Base-by-base conservation (phyloP, 2,329 filamentous ascomycete genomes). In the Myriosclerotinia duriaeana region DNA sequence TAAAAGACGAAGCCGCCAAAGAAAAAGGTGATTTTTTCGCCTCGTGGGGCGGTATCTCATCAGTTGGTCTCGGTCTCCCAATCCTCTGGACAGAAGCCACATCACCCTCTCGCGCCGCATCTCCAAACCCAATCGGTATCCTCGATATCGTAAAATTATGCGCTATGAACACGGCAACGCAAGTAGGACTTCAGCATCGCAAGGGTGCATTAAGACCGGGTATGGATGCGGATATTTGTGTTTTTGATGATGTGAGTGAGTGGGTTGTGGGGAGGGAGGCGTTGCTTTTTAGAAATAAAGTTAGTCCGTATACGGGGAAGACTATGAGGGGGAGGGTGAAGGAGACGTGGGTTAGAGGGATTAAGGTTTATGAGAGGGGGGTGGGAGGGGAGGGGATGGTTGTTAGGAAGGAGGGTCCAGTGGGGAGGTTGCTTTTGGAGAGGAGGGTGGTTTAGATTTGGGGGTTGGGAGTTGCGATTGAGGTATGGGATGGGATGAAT, bases 11-110 rank as follows among this genome's bases (percentile, higher is more conserved):
- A 34, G 77, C 79, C 12, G 74, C 78, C 1, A 76, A 78, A 48
- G 78, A 80, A 30, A 78, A 79, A 34, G 95, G 95, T 48, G 92
- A 98, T 79, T 98, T 99, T 83, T 95, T 98, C 79, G 87, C 90
- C 5, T 93, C 93, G 0, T 99, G 95, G 95, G 95, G 95, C 64
- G 95, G 95, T 17, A 97, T 99, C 74, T 94, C 91, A 5, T 95
- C 91, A 5, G 94, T 99, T 22, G 95, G 95, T 0, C 85, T 99
- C 1, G 95, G 95, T 0, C 84, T 99, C 5, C 92, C 92, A 5
- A 97, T 99, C 71, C 84, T 99, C 81, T 84, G 75, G 83, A 86
- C 69, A 84, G 85, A 53, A 79, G 83, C 42, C 77, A 84, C 78
- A 11, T 60, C 71, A 3, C 68, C 69, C 0, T 78, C 76, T n/a